Percentiles rank a stretch among this genome's conserved stretches.
Conservation (phyloP, 1,139 yeast species). For the Debaryomyces fabryi region DNA sequence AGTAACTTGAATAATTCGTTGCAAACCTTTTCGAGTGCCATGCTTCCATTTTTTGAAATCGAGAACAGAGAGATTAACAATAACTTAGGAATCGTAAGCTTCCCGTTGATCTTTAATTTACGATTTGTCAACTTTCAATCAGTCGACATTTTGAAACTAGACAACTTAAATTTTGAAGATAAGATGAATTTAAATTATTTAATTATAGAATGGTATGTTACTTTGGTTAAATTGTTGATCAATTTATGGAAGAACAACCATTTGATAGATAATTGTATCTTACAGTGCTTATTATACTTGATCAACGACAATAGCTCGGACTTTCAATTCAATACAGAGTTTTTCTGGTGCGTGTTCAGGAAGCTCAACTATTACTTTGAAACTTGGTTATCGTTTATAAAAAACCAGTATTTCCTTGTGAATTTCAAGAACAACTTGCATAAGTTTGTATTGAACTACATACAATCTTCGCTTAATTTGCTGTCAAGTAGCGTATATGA, state of each 20-base stretch:
- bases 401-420: constrained; percentile 17
- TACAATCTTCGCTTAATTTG: constrained; percentile 8
- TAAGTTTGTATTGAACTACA: constrained; percentile 21
- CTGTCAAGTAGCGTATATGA: neutral
- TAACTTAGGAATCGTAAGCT: constrained; percentile 45
- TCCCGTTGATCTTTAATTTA: constrained; percentile 46
- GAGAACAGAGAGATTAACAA: constrained; percentile 37
- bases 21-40: constrained; percentile 12
- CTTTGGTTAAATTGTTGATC: constrained; percentile 37
- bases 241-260: constrained; percentile 24
- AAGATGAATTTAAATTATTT: constrained; percentile 22
- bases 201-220: constrained; percentile 44
- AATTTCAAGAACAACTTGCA: constrained; percentile 19
- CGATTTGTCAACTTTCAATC: constrained; percentile 24
- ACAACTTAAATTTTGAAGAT: constrained; percentile 11
- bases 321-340: constrained; percentile 27
- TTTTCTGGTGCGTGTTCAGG: constrained; percentile 30
- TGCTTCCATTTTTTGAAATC: constrained; percentile 22
- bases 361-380: constrained; percentile 31
- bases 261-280: constrained; percentile 27
- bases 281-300: constrained; percentile 32
- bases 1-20: constrained; percentile 15
- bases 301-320: constrained; percentile 22
- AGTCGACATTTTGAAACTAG: constrained; percentile 13
- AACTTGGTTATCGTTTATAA: constrained; percentile 27